Percentiles rank a stretch among this genome's conserved stretches.
phyloP scores from a whole-genome alignment of 306 rosid genomes.

The Trifolium repens region DNA sequence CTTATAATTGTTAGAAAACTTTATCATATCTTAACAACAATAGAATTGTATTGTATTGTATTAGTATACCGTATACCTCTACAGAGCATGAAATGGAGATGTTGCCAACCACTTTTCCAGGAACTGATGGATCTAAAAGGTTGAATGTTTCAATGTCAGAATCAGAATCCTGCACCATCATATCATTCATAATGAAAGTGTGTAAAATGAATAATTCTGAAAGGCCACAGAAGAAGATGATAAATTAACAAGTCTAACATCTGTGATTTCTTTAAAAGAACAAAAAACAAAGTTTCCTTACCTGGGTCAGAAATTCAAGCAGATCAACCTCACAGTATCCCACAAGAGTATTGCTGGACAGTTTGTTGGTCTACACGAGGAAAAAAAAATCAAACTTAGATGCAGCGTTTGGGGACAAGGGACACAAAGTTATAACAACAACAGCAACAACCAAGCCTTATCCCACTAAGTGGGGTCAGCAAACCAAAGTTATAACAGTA shows the following conservation, averaged over 20 bases:
- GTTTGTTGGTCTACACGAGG: conserved; percentile 80
- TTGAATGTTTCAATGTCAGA: conserved; percentile 57
- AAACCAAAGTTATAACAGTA: not conserved
- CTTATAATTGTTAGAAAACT: conserved; percentile 39
- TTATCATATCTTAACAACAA: conserved; percentile 33
- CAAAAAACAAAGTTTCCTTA: conserved; percentile 44
- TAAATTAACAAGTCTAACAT: conserved; percentile 31
- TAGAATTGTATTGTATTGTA: conserved; percentile 22
- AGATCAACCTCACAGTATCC: conserved; percentile 95
- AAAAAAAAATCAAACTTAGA: conserved; percentile 40
- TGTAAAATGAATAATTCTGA: conserved; percentile 28
- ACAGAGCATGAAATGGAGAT: conserved; percentile 76
- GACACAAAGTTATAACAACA: not conserved
- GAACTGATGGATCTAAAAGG: conserved; percentile 78
- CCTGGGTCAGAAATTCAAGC: conserved; percentile 78
- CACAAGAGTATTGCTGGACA: conserved; percentile 75
- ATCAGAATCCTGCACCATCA: conserved; percentile 64
- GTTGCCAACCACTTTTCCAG: conserved; percentile 69
- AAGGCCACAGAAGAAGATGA: conserved; percentile 16
- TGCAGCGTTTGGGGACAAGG: not conserved
- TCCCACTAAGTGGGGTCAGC: no score
- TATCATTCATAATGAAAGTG: conserved; percentile 34
- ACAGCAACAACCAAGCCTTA: not conserved
- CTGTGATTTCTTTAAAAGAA: not conserved
- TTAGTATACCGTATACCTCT: conserved; percentile 61